These are phyloP conservation scores for Gyrodon lividus DNA, from an alignment of 768 basidiomycete species.

Conservation along the genomic window DNA sequence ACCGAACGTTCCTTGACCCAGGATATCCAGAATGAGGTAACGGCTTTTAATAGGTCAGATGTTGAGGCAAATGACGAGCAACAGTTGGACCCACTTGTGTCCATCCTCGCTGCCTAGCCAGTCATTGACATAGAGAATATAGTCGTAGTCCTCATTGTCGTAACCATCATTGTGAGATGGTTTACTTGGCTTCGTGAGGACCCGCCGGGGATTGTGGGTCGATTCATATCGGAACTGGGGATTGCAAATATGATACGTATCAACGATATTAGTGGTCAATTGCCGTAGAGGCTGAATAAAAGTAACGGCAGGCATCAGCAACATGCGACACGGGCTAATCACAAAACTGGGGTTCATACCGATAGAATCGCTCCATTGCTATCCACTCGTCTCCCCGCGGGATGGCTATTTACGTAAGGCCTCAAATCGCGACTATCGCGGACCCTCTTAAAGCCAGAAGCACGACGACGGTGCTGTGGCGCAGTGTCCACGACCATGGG, in stretches of 20 bases:
- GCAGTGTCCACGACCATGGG: constrained; percentile 69
- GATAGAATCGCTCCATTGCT: constrained; percentile 75
- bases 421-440: constrained; percentile 75
- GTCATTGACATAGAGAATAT: constrained; percentile 99
- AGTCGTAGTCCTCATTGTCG: constrained; percentile 99
- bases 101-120: constrained; percentile 93
- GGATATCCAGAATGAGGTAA: constrained; percentile 95
- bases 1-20: constrained; percentile 98
- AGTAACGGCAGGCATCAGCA: constrained; percentile 8
- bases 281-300: constrained; percentile 52
- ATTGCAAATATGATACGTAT: constrained; percentile 94
- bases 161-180: constrained; percentile 94
- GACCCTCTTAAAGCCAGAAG: constrained; percentile 77
- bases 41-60: constrained; percentile 40
- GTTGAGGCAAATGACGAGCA: neutral
- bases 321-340: constrained; percentile 1
- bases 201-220: constrained; percentile 90
- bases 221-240: constrained; percentile 94
- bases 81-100: constrained; percentile 69
- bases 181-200: constrained; percentile 97
- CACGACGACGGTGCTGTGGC: constrained; percentile 58
- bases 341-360: constrained; percentile 46
- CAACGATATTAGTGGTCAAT: constrained; percentile 82
- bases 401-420: constrained; percentile 64
- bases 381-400: constrained; percentile 73